phyloP scores from a whole-genome alignment of 108 stramenopile genomes.

The Stephanodiscus triporus region DNA sequence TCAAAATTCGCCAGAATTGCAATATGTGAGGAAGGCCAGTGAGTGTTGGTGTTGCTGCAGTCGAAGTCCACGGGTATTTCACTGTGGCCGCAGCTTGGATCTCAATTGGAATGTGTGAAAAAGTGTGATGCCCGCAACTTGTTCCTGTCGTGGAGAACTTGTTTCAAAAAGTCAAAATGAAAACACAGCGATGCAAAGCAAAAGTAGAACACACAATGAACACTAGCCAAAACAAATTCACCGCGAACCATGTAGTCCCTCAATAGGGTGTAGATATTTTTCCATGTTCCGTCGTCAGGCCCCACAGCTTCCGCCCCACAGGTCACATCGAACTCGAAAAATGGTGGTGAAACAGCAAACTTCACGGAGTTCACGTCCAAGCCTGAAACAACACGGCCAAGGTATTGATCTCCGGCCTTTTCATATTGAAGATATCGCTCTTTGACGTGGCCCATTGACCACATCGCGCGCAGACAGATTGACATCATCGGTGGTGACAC shows the following conservation, averaged over 20 bases:
- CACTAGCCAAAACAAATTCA: neutral
- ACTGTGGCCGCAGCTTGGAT: neutral
- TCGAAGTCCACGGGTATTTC: neutral
- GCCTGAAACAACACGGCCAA: conserved; percentile 10
- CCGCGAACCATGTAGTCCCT: neutral
- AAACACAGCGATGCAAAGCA: neutral
- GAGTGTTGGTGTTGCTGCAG: neutral
- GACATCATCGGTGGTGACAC: conserved; percentile 21
- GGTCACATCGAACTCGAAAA: neutral
- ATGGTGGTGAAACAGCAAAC: neutral
- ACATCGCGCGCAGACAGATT: conserved; percentile 17
- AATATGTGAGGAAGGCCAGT: neutral
- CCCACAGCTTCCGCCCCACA: no score
- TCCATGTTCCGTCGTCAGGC: neutral
- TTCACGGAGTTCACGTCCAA: neutral
- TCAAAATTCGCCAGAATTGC: neutral
- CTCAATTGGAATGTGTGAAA: neutral
- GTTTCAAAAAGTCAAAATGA: neutral
- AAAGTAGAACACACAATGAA: neutral
- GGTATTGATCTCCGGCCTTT: conserved; percentile 28
- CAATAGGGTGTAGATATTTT: neutral
- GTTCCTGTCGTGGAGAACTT: neutral
- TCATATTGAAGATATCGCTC: conserved; percentile 19
- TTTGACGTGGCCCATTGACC: conserved; percentile 22
- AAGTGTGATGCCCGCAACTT: neutral